Percentiles rank a stretch among this genome's conserved stretches.
phyloP scores from a whole-genome alignment of 352 stramenopile genomes.

The Blastocystis sp. region DNA sequence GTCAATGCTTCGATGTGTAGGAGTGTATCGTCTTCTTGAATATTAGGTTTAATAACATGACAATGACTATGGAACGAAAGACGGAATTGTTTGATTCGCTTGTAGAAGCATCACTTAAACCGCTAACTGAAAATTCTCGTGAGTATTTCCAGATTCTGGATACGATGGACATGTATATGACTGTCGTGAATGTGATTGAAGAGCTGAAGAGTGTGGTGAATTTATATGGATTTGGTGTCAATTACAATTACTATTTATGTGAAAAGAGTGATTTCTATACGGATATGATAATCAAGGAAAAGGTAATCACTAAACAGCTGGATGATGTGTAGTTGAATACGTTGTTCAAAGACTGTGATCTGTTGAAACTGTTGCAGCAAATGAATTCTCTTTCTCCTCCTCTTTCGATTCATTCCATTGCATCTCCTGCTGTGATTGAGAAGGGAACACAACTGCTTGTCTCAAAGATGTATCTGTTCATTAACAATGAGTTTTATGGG shows the following conservation, averaged over 20 bases:
- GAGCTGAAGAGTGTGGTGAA: slow-evolving; percentile 8
- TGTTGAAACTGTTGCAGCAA: slow-evolving; percentile 3
- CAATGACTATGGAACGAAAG: background rate
- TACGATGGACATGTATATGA: background rate
- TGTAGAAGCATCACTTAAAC: background rate
- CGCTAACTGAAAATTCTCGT: background rate
- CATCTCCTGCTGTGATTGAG: slow-evolving; percentile 22
- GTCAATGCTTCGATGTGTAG: slow-evolving; percentile 32
- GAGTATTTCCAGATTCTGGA: slow-evolving; percentile 46
- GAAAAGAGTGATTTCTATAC: slow-evolving; percentile 20
- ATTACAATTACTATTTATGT: slow-evolving; percentile 42
- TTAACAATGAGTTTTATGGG: slow-evolving; percentile 25
- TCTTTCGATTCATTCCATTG: slow-evolving; percentile 31
- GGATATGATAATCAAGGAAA: slow-evolving; percentile 13
- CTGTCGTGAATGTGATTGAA: slow-evolving; percentile 26
- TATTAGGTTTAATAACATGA: slow-evolving; percentile 11
- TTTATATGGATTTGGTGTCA: slow-evolving; percentile 6
- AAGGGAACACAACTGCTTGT: slow-evolving; percentile 36
- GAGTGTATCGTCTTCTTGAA: background rate
- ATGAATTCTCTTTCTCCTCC: slow-evolving; percentile 8
- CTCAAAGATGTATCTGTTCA: slow-evolving; percentile 50
- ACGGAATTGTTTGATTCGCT: slow-evolving; percentile 35
- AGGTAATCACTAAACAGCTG: background rate
- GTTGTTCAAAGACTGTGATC: background rate
- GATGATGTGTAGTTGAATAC: background rate